Evolutionary conservation across 2,329 filamentous ascomycete genomes (phyloP).

Genomic region (Clathrospora elynae): DNA sequence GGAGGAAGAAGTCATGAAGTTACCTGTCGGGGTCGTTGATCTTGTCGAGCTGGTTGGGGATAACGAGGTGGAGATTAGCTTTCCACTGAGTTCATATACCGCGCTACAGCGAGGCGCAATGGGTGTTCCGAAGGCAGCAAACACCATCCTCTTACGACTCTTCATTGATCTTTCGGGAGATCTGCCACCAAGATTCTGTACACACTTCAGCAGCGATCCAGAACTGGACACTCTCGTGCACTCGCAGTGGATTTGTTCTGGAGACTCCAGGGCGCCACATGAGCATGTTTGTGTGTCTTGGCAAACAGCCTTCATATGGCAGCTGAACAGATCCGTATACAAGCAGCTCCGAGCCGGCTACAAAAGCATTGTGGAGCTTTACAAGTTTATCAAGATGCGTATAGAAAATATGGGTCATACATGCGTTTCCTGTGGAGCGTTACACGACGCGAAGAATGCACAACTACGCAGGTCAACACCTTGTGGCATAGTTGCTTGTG

Average conservation of each 20-base stretch:
- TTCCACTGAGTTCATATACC: conserved; percentile 29
- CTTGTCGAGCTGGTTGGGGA: conserved; percentile 33
- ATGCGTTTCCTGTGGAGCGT: conserved; percentile 35
- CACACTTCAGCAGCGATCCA: conserved; percentile 35
- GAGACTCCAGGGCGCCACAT: conserved; percentile 18
- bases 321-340: conserved; percentile 30
- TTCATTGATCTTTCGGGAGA: conserved; percentile 14
- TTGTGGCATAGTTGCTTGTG: conserved; percentile 27
- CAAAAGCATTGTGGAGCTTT: conserved; percentile 19
- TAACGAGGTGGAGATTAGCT: conserved; percentile 37
- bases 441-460: conserved; percentile 17
- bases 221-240: conserved; percentile 22
- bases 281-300: conserved; percentile 25
- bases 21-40: conserved; percentile 31
- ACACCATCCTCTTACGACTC: conserved; percentile 33
- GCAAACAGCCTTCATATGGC: conserved; percentile 29
- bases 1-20: conserved; percentile 33
- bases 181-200: conserved; percentile 30
- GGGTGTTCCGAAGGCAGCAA: conserved; percentile 29
- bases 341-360: conserved; percentile 14
- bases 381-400: conserved; percentile 17
- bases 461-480: conserved; percentile 32
- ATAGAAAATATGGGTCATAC: conserved; percentile 17
- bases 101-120: conserved; percentile 34
- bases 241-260: conserved; percentile 24